These are phyloP conservation scores for Leucosporidium creatinivorum DNA, from an alignment of 768 basidiomycete genomes.

Conservation along the genomic window DNA sequence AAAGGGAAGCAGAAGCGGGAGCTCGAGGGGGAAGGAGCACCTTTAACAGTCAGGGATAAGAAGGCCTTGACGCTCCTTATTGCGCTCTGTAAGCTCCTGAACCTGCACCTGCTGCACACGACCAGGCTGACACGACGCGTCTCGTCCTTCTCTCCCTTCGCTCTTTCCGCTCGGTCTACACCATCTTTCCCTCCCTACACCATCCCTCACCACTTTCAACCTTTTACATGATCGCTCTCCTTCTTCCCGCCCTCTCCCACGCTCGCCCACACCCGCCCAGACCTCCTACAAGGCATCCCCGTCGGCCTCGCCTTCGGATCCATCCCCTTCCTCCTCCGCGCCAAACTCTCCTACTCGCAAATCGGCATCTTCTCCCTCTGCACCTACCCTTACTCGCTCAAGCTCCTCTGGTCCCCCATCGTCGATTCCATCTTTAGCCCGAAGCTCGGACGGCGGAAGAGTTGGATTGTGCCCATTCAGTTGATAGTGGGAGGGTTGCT, in stretches of 20 bases:
- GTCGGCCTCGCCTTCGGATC: slow-evolving; percentile 94
- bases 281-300: slow-evolving; percentile 71
- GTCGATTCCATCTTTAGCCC: slow-evolving; percentile 82
- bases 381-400: slow-evolving; percentile 92
- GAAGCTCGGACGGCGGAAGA: slow-evolving; percentile 85
- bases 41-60: slow-evolving; percentile 67
- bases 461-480: slow-evolving; percentile 99
- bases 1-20: slow-evolving; percentile 13
- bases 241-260: slow-evolving; percentile 11
- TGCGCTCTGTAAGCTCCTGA: slow-evolving; percentile 66
- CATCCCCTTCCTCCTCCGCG: slow-evolving; percentile 88
- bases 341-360: slow-evolving; percentile 94
- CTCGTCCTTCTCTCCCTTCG: too few relatives aligned
- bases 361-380: slow-evolving; percentile 87
- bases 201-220: slow-evolving; percentile 22
- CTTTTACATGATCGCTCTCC: not conserved
- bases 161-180: not conserved
- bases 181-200: slow-evolving; percentile 20
- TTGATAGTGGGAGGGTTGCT: slow-evolving; percentile 68
- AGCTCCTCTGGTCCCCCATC: slow-evolving; percentile 93
- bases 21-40: slow-evolving; percentile 33
- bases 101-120: too few relatives aligned
- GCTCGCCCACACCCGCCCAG: slow-evolving; percentile 36
- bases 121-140: too few relatives aligned
- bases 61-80: slow-evolving; percentile 75